Conservation (phyloP, 1,284 basidiomycete species). For the Hemileia vastatrix region DNA sequence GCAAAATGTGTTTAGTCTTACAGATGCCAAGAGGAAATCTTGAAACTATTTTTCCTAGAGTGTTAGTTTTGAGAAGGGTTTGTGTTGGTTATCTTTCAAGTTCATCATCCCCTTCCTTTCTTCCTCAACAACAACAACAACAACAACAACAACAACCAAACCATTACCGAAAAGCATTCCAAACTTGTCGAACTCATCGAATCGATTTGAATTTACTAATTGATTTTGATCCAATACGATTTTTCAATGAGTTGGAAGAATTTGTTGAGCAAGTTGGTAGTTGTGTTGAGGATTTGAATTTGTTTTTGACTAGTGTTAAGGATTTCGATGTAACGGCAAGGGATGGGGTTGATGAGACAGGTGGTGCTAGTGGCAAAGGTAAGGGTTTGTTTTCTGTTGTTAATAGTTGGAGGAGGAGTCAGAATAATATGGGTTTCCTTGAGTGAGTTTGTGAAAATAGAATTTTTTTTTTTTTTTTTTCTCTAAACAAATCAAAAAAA, state of each 20-base stretch:
- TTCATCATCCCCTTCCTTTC: too few species aligned
- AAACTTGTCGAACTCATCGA: conserved; percentile 82
- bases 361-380: too few species aligned
- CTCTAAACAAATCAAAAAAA: too few species aligned
- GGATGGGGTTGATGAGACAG: too few species aligned
- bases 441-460: neutral
- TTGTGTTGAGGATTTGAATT: conserved; percentile 83
- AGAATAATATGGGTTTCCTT: neutral
- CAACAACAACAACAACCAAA: too few species aligned
- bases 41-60: conserved; percentile 86
- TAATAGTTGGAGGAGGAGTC: conserved; percentile 15
- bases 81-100: conserved; percentile 38
- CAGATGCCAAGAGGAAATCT: conserved; percentile 98
- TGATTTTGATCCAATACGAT: conserved; percentile 62
- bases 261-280: conserved; percentile 79
- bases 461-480: neutral
- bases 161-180: conserved; percentile 69
- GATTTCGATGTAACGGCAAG: conserved; percentile 41
- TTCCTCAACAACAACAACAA: too few species aligned
- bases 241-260: conserved; percentile 55
- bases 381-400: conserved; percentile 8
- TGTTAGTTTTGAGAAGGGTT: conserved; percentile 74
- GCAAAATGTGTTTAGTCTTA: conserved; percentile 75
- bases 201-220: conserved; percentile 82
- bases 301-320: conserved; percentile 80